These are phyloP conservation scores for Fusarium sp. DNA, from an alignment of 2,329 filamentous ascomycete genomes.

Conservation along the genomic window DNA sequence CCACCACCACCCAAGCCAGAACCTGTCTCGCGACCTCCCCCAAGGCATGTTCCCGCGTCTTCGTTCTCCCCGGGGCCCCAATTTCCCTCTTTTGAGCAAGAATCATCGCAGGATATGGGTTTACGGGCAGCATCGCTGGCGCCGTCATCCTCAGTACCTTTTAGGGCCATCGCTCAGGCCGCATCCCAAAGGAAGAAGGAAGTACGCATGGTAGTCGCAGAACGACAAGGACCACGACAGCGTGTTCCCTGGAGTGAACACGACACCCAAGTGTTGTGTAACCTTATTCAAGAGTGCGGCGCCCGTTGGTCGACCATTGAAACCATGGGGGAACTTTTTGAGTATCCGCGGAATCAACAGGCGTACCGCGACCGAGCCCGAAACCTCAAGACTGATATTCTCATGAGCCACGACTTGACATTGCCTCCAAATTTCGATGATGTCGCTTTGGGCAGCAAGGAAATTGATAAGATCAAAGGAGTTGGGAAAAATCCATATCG, in stretches of 20 bases:
- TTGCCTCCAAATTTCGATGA: slow-evolving; percentile 63
- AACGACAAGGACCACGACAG: slow-evolving; percentile 25
- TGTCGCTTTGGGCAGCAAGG: slow-evolving; percentile 63
- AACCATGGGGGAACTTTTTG: slow-evolving; percentile 51
- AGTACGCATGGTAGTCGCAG: slow-evolving; percentile 25
- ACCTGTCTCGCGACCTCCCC: neutral
- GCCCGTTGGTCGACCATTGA: slow-evolving; percentile 50
- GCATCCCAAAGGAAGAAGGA: slow-evolving; percentile 35
- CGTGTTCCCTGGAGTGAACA: slow-evolving; percentile 55
- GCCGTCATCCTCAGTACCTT: slow-evolving; percentile 11
- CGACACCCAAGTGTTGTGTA: slow-evolving; percentile 56
- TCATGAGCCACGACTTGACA: slow-evolving; percentile 56
- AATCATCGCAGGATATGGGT: slow-evolving; percentile 28
- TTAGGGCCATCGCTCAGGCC: slow-evolving; percentile 45
- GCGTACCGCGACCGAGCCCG: slow-evolving; percentile 69
- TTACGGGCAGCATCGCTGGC: neutral
- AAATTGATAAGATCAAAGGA: slow-evolving; percentile 54
- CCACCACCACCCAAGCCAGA: slow-evolving; percentile 26
- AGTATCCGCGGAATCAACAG: slow-evolving; percentile 62
- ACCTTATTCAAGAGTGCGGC: slow-evolving; percentile 50
- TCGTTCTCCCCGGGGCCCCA: slow-evolving; percentile 4
- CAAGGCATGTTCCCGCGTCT: slow-evolving; percentile 3
- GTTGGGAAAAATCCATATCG: slow-evolving; percentile 62
- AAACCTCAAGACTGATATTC: slow-evolving; percentile 64
- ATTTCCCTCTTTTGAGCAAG: slow-evolving; percentile 42